These are phyloP conservation scores for Candida andamanensis DNA, from an alignment of 805 yeast species.

Conservation along the genomic window DNA sequence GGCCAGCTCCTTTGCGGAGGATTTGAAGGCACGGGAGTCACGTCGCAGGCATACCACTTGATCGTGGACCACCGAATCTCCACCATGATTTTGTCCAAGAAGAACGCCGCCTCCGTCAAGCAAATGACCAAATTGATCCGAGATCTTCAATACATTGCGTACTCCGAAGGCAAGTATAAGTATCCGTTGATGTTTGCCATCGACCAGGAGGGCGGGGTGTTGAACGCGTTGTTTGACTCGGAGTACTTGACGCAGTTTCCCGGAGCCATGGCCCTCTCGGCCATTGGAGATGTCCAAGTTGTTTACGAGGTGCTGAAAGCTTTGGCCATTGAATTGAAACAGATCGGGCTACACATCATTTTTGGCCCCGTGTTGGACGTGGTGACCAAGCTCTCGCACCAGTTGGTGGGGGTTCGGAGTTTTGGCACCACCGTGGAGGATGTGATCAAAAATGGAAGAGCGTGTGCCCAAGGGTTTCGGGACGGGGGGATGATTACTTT, in stretches of 20 bases:
- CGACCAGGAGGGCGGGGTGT: conserved; percentile 63
- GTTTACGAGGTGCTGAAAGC: conserved; percentile 52
- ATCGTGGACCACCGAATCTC: conserved; percentile 49
- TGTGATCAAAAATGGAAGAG: conserved; percentile 49
- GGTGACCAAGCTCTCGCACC: conserved; percentile 50
- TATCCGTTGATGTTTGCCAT: conserved; percentile 53
- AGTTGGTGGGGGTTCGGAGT: conserved; percentile 54
- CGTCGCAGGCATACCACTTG: conserved; percentile 47
- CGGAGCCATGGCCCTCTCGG: conserved; percentile 61
- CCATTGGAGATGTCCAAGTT: conserved; percentile 45
- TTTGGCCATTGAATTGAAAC: conserved; percentile 45
- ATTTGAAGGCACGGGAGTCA: conserved; percentile 50
- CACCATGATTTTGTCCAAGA: conserved; percentile 46
- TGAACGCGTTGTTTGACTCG: conserved; percentile 52
- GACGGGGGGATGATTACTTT: conserved; percentile 51
- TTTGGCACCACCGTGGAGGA: conserved; percentile 59
- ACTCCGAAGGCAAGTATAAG: conserved; percentile 40
- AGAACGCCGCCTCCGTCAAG: conserved; percentile 46
- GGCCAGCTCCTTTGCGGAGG: conserved; percentile 60
- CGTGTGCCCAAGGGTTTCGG: conserved; percentile 48
- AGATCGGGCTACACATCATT: conserved; percentile 52
- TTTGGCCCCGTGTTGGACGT: conserved; percentile 63
- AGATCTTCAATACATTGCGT: conserved; percentile 53
- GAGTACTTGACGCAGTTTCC: conserved; percentile 53
- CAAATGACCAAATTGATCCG: conserved; percentile 47